These are phyloP conservation scores for Verticillium nonalfalfae DNA, from an alignment of 2,329 filamentous ascomycete species.

Conservation along the genomic window DNA sequence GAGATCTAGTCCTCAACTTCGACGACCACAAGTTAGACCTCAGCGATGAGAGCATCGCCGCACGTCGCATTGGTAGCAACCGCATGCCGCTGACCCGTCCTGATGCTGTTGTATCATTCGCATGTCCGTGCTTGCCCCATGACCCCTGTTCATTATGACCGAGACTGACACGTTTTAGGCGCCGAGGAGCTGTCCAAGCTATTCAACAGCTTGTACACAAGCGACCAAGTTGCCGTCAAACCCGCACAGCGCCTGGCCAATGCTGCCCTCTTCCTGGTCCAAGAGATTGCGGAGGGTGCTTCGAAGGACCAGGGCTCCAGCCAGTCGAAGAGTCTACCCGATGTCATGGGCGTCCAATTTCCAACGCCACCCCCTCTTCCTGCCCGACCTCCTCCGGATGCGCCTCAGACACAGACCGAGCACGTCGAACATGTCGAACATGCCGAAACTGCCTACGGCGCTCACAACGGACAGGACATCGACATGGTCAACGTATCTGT, in stretches of 20 bases:
- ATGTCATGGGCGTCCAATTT: constrained; percentile 9
- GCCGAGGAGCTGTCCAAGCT: constrained; percentile 65
- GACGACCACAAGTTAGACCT: constrained; percentile 64
- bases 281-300: neutral
- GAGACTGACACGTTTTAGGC: constrained; percentile 45
- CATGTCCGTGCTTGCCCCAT: constrained; percentile 59
- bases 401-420: constrained; percentile 17
- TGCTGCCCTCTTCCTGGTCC: constrained; percentile 60
- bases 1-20: constrained; percentile 73
- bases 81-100: constrained; percentile 41
- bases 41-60: constrained; percentile 53
- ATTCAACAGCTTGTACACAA: constrained; percentile 60
- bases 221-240: constrained; percentile 58
- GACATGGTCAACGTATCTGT: constrained; percentile 26
- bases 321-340: constrained; percentile 4
- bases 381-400: constrained; percentile 35
- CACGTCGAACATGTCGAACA: constrained; percentile 4
- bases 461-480: constrained; percentile 15
- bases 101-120: constrained; percentile 61
- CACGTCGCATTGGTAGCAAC: constrained; percentile 69
- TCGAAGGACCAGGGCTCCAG: neutral
- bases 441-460: constrained; percentile 8
- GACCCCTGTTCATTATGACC: constrained; percentile 23
- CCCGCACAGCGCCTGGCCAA: constrained; percentile 75
- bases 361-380: constrained; percentile 41